Conservation (phyloP, 208 protist genomes). For the Lotmaria passim region DNA sequence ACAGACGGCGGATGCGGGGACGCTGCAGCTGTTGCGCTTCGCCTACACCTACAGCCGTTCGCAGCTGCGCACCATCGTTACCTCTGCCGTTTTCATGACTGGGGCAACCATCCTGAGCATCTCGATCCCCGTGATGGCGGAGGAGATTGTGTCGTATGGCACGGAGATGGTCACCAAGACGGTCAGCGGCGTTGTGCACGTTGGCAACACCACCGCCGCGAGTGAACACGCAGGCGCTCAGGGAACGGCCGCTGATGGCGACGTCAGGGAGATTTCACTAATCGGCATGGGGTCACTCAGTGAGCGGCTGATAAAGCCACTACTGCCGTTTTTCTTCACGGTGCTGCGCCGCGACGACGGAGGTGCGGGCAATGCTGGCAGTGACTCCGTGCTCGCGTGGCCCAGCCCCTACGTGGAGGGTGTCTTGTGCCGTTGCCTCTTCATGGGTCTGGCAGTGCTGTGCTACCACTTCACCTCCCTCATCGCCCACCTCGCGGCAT, state of each 20-base stretch:
- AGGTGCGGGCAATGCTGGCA: background rate
- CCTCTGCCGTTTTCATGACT: constrained; percentile 47
- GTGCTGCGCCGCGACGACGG: background rate
- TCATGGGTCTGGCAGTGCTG: constrained; percentile 44
- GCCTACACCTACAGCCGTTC: constrained; percentile 43
- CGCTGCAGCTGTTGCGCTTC: constrained; percentile 39
- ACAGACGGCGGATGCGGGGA: background rate
- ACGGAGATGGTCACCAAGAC: constrained; percentile 11
- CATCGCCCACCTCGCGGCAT: constrained; percentile 51
- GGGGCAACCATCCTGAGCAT: constrained; percentile 48
- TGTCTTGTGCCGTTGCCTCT: constrained; percentile 45
- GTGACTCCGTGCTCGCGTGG: background rate
- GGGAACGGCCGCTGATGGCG: background rate
- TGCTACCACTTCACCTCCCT: constrained; percentile 60
- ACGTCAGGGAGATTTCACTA: background rate
- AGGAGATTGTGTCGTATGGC: constrained; percentile 56
- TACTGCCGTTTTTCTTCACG: constrained; percentile 24
- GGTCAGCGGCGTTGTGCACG: constrained; percentile 1
- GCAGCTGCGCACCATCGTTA: constrained; percentile 37
- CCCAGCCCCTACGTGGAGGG: constrained; percentile 31
- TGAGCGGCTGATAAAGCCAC: constrained; percentile 26
- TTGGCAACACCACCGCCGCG: background rate
- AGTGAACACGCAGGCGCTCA: background rate
- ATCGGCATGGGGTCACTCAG: constrained; percentile 18
- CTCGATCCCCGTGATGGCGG: constrained; percentile 45